Evolutionary conservation across 495 filamentous ascomycete species (phyloP).

Genomic region (Lepidopterella palustris): DNA sequence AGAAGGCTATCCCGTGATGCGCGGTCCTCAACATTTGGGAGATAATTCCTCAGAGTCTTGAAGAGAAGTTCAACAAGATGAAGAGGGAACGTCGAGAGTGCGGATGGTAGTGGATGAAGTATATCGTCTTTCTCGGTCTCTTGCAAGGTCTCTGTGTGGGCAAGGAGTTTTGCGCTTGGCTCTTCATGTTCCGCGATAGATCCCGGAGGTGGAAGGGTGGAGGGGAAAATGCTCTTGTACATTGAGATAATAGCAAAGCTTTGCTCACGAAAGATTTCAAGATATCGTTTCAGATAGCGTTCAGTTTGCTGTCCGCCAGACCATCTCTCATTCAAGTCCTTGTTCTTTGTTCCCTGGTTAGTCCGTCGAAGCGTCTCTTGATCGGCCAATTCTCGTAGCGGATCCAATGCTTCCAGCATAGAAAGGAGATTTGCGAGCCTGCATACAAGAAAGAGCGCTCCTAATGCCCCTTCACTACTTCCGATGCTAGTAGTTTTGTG

Average conservation of each 20-base stretch:
- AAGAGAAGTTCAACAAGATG: conserved; percentile 78
- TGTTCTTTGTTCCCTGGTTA: conserved; percentile 6
- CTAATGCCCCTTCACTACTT: conserved; percentile 53
- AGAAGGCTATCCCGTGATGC: conserved; percentile 75
- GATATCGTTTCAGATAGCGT: conserved; percentile 86
- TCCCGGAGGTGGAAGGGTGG: conserved; percentile 34
- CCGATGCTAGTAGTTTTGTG: conserved; percentile 5
- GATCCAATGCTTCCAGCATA: conserved; percentile 79
- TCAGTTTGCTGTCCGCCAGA: conserved; percentile 86
- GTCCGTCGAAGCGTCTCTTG: conserved; percentile 57
- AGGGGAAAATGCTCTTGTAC: conserved; percentile 82
- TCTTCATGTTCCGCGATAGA: not conserved
- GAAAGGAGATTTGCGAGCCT: conserved; percentile 70
- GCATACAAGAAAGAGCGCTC: conserved; percentile 81
- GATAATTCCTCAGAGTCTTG: conserved; percentile 68
- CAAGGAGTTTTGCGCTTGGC: conserved; percentile 34
- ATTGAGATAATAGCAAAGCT: conserved; percentile 91
- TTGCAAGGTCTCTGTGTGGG: conserved; percentile 26
- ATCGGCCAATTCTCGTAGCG: conserved; percentile 80
- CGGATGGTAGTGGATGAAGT: conserved; percentile 63
- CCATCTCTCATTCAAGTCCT: conserved; percentile 43
- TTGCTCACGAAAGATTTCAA: conserved; percentile 98
- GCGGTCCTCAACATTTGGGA: conserved; percentile 77
- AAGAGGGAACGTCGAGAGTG: conserved; percentile 76
- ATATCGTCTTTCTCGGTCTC: conserved; percentile 42